Base-by-base conservation (phyloP, 2,329 filamentous ascomycete genomes). In the Sporothrix pallida region DNA sequence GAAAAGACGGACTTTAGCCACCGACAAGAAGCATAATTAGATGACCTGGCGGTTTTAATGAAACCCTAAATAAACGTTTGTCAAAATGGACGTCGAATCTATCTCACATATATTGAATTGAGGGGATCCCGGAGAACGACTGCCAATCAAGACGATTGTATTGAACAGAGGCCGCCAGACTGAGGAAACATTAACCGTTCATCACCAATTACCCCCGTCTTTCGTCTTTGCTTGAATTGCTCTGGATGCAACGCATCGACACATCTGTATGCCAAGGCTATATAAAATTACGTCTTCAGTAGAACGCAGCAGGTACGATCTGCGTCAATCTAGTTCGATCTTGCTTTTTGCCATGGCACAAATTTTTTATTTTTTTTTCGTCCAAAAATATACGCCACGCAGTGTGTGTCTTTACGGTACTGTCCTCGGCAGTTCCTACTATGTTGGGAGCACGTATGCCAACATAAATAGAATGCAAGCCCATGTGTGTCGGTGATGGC, bases 361-460 rank as follows among this genome's bases (percentile, higher is more conserved):
- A 20, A 62, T 20, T 20, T 44, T 20, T 37, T 37, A 20, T 44
- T 20, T 20, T 44, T 20, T 37, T 37, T 5, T 37, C 31, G 7
- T 5, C 31, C 7, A 37, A 37, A 37, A 37, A 37, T 37, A 37
- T 7, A 37, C 23, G 23, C 31, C 31, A 7, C 31, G 31, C 31
- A 37, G 5, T 37, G 31, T 7, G 4, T 37, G 31, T 37, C 31
- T 37, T 37, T 37, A 37, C 31, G 31, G 31, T 37, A 37, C 7
- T 37, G 31, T 26, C 31, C 37, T 44, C 60, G 60, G 60, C 60
- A 63, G 60, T 63, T 63, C 31, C 44, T 44, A 6, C 60, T 13
- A 37, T 20, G 2, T 17, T 63, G 15, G 31, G 37, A 44, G 60
- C 1, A 12, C 17, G 31, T 15, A 58, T n/a, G 17, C 37, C 31